Conservation (phyloP, 2,329 filamentous ascomycete genomes). For the Monascus ruber region DNA sequence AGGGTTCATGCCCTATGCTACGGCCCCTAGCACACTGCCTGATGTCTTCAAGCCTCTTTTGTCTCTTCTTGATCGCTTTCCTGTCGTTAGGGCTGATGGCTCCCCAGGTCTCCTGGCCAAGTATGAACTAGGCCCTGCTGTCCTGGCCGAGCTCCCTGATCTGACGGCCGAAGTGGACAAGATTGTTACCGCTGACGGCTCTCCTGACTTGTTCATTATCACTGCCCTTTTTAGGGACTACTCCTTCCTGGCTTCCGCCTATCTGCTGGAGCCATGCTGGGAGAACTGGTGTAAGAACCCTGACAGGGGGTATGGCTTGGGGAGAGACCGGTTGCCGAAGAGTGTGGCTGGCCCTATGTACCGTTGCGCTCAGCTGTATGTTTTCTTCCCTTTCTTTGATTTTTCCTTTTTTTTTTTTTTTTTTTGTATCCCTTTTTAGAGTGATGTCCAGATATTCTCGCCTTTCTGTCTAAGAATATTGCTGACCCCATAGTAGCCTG, state of each 20-base stretch:
- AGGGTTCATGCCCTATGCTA: constrained; percentile 33
- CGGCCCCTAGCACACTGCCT: constrained; percentile 46
- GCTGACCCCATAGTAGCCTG: constrained; percentile 31
- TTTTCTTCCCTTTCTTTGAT: constrained; percentile 14
- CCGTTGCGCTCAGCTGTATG: constrained; percentile 74
- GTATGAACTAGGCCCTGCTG: constrained; percentile 62
- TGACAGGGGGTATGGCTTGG: constrained; percentile 67
- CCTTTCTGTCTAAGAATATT: background rate
- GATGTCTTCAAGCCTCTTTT: constrained; percentile 61
- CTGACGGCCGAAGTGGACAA: constrained; percentile 62
- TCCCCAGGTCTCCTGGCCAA: constrained; percentile 65
- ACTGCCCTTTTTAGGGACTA: constrained; percentile 88
- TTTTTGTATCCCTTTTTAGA: background rate
- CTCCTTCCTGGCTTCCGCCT: constrained; percentile 78
- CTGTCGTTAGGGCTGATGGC: constrained; percentile 63
- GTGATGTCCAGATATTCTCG: background rate
- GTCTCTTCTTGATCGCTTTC: constrained; percentile 63
- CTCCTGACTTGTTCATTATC: constrained; percentile 63
- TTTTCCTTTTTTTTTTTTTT: constrained; percentile 2
- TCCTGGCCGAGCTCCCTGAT: constrained; percentile 64
- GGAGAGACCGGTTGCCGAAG: constrained; percentile 59
- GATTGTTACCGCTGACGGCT: constrained; percentile 39
- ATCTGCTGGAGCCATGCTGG: constrained; percentile 85
- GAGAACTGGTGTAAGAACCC: constrained; percentile 48
- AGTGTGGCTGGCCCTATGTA: constrained; percentile 72